Evolutionary conservation across 805 yeast species (phyloP).

Genomic region (Metschnikowia shivogae): DNA sequence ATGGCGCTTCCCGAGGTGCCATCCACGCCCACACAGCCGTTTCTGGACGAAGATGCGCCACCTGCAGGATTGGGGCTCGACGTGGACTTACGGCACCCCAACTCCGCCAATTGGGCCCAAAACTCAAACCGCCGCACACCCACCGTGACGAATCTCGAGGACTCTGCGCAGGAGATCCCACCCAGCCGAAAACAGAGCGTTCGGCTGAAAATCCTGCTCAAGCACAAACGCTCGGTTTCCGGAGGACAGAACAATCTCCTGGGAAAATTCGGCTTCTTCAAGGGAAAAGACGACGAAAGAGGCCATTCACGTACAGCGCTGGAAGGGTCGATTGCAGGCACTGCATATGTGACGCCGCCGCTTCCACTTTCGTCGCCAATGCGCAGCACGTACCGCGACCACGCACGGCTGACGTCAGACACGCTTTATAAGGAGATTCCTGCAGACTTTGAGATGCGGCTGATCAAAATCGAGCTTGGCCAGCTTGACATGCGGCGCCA

Average conservation of each 20-base stretch:
- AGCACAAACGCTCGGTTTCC: conserved; percentile 39
- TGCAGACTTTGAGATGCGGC: conserved; percentile 31
- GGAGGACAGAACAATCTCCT: conserved; percentile 29
- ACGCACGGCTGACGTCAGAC: conserved; percentile 43
- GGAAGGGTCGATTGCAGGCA: conserved; percentile 32
- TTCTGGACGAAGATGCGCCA: not conserved
- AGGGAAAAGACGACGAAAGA: conserved; percentile 21
- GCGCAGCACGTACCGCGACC: conserved; percentile 20
- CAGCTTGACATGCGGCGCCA: conserved; percentile 28
- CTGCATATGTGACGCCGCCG: conserved; percentile 43
- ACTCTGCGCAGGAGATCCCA: conserved; percentile 11
- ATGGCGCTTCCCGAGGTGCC: conserved; percentile 28
- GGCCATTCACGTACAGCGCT: conserved; percentile 39
- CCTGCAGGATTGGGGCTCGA: conserved; percentile 1
- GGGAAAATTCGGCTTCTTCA: conserved; percentile 33
- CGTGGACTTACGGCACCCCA: not conserved
- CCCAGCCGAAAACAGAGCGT: conserved; percentile 28
- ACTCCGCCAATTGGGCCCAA: conserved; percentile 22
- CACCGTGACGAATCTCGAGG: conserved; percentile 35
- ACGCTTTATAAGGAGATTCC: conserved; percentile 25
- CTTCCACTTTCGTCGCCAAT: conserved; percentile 33
- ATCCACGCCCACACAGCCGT: conserved; percentile 21
- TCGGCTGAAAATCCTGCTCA: conserved; percentile 30
- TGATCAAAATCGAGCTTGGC: conserved; percentile 37
- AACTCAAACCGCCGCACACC: conserved; percentile 17